A percentile compares a stretch with the other conserved stretches of the same genome.
phyloP scores from a whole-genome alignment of 2,329 filamentous ascomycete genomes.

The Metarhizium album region DNA sequence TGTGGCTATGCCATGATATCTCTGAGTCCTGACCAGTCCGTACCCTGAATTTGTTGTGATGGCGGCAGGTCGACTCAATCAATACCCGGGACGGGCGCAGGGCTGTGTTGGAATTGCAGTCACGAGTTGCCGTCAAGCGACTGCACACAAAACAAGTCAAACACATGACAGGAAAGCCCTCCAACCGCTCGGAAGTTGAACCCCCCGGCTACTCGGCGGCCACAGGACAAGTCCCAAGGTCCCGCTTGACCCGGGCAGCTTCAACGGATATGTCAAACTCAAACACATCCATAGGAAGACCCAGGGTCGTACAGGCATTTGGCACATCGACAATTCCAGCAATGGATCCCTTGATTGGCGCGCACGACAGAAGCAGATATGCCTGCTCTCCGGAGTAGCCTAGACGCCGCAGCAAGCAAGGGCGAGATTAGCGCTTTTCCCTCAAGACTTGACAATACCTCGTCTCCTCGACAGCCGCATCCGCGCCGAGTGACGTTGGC shows the following conservation, averaged over 20 bases:
- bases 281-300: slow-evolving; percentile 87
- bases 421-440: background rate
- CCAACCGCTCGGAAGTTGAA: background rate
- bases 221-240: slow-evolving; percentile 13
- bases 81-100: too few species aligned
- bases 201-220: background rate
- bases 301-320: slow-evolving; percentile 82
- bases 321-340: slow-evolving; percentile 87
- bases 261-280: slow-evolving; percentile 69
- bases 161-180: background rate
- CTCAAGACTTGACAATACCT: background rate
- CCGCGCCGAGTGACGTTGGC: background rate
- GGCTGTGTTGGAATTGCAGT: too few species aligned
- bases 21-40: too few species aligned
- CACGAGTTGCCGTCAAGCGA: too few species aligned
- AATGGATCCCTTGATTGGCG: slow-evolving; percentile 78
- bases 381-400: slow-evolving; percentile 66
- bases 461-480: background rate
- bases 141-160: too few species aligned
- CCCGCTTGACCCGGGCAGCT: slow-evolving; percentile 11
- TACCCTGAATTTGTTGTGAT: too few species aligned
- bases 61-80: too few species aligned
- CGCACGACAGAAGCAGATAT: slow-evolving; percentile 76
- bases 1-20: too few species aligned
- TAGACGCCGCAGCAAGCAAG: slow-evolving; percentile 3